A percentile compares a stretch with the other conserved stretches of the same genome.
phyloP scores from a whole-genome alignment of 2,329 filamentous ascomycete genomes.

The Septoria linicola region DNA sequence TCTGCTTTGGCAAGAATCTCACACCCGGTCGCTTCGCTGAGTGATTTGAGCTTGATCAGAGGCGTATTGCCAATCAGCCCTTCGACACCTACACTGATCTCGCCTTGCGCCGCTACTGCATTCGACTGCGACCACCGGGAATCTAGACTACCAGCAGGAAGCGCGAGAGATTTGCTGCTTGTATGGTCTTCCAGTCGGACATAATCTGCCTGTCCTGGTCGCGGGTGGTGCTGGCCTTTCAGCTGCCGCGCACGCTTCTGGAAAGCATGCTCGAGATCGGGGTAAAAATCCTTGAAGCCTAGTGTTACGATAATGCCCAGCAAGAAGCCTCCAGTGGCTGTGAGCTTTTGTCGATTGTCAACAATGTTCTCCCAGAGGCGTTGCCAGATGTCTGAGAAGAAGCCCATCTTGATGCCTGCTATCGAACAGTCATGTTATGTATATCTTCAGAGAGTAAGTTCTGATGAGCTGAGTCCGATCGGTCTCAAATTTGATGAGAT shows the following conservation, averaged over 20 bases:
- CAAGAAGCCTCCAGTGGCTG: conserved; percentile 56
- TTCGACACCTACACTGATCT: conserved; percentile 76
- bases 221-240: conserved; percentile 28
- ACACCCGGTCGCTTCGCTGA: conserved; percentile 78
- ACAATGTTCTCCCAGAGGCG: conserved; percentile 34
- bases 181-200: conserved; percentile 37
- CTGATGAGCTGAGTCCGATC: too few relatives aligned
- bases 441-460: not conserved
- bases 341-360: conserved; percentile 38
- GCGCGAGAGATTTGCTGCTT: conserved; percentile 12
- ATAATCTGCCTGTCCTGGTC: conserved; percentile 32
- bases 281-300: conserved; percentile 76
- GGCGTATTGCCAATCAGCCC: conserved; percentile 51
- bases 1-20: conserved; percentile 92
- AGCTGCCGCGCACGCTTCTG: conserved; percentile 43
- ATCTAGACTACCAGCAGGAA: conserved; percentile 14
- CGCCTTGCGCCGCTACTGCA: conserved; percentile 14
- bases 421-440: not conserved
- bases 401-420: conserved; percentile 21
- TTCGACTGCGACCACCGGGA: conserved; percentile 12
- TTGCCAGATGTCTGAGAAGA: conserved; percentile 29
- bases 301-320: conserved; percentile 73
- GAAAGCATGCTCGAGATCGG: conserved; percentile 67
- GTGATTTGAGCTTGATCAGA: conserved; percentile 10
- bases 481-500: too few relatives aligned